Base-by-base conservation (phyloP, 192 early-diverging fungal genomes). In the Piromyces finnis region DNA sequence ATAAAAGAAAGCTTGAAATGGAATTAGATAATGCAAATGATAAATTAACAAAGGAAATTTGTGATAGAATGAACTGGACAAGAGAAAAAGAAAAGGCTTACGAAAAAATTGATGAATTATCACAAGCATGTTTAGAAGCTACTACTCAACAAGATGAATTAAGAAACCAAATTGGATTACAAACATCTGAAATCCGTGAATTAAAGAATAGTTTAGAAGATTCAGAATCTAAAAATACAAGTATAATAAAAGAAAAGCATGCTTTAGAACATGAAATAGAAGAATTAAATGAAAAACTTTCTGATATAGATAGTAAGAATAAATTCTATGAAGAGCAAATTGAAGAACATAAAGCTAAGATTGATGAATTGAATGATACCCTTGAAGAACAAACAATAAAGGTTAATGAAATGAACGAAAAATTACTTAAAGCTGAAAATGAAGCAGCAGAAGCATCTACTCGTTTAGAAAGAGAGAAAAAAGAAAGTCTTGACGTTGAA, bases 1-100 rank as follows among this genome's bases (percentile, higher is more conserved):
- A 86, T 28, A 90, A 92, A 79, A 90, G 89, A 36, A 87, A 88
- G 12, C 85, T 96, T 26, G 92, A 92, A 81, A 83, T 81, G 29
- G 91, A 91, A 29, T 84, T 93, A 82, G 93, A 94, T 81, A 82
- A 82, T 2, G 82, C 91, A 13, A 84, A 88, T 18, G 86, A 90
- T 79, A 86, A 88, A 36, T 85, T 92, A 29, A 93, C 95, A 81
- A 87, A 88, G 80, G 93, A 94, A 81, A 83, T 93, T 28, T 89
- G 93, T 28, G 86, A 84, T 29, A 85, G 88, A 39, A 88, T 89
- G 37, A 87, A 87, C 18, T 91, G 92, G 82, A 92, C 92, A 82
- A 93, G 93, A 81, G 95, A 95, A 77, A 92, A 91, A 81, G 93
- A 94, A 83, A 87, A 90, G 81, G 87, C 95, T 32, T 90, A 92